phyloP scores from a whole-genome alignment of 192 early-diverging fungal species.

The Radiomyces spectabilis region DNA sequence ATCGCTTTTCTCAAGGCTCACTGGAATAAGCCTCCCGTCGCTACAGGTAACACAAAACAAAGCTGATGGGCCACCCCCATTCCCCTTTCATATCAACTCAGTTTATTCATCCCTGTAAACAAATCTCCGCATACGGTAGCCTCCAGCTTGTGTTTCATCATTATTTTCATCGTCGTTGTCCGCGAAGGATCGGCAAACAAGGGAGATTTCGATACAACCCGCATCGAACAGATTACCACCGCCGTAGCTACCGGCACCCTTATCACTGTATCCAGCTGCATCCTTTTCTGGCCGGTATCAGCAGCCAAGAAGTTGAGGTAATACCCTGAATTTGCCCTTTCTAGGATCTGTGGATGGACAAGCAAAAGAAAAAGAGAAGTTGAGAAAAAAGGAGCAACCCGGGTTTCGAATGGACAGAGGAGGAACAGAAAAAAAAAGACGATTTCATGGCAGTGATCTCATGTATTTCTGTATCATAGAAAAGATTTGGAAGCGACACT shows the following conservation, averaged over 20 bases:
- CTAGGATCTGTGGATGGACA: not conserved
- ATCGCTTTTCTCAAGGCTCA: conserved; percentile 43
- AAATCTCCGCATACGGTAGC: conserved; percentile 6
- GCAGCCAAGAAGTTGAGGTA: conserved; percentile 48
- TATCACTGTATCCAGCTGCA: conserved; percentile 33
- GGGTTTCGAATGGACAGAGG: not conserved
- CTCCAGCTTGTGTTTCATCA: conserved; percentile 44
- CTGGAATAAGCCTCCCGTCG: conserved; percentile 44
- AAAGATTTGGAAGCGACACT: conserved; percentile 44
- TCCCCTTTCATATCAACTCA: too few species aligned
- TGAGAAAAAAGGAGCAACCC: too few species aligned
- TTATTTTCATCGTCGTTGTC: conserved; percentile 41
- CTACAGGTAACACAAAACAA: conserved; percentile 32
- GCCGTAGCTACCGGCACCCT: conserved; percentile 34
- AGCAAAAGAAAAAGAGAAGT: not conserved
- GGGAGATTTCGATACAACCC: conserved; percentile 32
- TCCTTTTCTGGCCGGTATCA: conserved; percentile 45
- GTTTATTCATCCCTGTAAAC: not conserved
- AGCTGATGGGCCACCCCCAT: too few species aligned
- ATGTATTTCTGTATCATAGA: conserved; percentile 12
- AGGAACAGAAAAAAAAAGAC: not conserved
- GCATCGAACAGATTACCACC: conserved; percentile 35
- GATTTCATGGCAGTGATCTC: conserved; percentile 4
- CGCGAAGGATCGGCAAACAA: conserved; percentile 39
- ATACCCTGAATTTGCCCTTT: not conserved